Percentiles rank a stretch among this genome's conserved stretches.
Conservation (phyloP, 2,329 filamentous ascomycete species). For the Fusarium sp. region DNA sequence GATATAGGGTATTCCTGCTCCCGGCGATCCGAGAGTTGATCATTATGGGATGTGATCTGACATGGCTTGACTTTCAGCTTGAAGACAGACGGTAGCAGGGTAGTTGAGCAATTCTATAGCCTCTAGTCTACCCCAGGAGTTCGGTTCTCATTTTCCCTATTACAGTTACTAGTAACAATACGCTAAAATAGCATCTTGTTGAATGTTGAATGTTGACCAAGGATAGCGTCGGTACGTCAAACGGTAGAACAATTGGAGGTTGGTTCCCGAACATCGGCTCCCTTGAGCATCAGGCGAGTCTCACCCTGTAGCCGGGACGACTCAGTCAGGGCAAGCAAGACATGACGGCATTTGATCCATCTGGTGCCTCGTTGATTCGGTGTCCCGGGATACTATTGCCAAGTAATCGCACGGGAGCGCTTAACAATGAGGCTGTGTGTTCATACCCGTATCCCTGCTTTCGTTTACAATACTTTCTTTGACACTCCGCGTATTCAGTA, state of each 20-base stretch:
- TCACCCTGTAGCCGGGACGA: neutral
- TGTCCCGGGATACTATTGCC: neutral
- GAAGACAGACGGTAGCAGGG: neutral
- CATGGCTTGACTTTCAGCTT: neutral
- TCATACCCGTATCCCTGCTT: neutral
- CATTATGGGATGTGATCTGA: neutral
- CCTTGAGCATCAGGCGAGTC: neutral
- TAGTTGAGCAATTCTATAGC: neutral
- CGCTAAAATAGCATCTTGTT: neutral
- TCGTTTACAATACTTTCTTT: neutral
- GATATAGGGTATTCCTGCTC: constrained; percentile 20
- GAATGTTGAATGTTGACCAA: neutral
- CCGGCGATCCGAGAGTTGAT: constrained; percentile 6
- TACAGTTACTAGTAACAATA: neutral
- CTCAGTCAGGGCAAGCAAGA: neutral
- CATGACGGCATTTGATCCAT: neutral
- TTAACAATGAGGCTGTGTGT: neutral
- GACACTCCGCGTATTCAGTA: neutral
- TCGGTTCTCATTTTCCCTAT: neutral
- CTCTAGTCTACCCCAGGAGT: neutral
- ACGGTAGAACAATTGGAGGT: neutral
- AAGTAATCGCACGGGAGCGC: neutral
- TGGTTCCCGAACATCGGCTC: neutral
- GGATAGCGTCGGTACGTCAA: neutral
- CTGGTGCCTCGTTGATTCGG: neutral